These are phyloP conservation scores for Plenodomus biglobosus DNA, from an alignment of 2,329 filamentous ascomycete genomes.

Conservation along the genomic window DNA sequence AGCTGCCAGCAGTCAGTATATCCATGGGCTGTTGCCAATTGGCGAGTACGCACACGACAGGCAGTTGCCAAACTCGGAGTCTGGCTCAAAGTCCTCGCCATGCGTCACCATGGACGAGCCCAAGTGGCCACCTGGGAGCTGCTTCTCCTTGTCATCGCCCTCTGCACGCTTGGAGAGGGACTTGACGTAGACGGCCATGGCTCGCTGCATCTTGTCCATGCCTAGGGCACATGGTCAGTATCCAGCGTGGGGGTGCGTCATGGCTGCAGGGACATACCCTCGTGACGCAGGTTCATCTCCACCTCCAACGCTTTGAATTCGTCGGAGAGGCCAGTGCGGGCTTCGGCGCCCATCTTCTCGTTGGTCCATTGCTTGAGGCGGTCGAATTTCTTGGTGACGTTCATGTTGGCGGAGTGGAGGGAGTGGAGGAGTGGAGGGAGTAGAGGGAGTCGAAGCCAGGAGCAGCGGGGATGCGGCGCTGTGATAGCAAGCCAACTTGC, in stretches of 20 bases:
- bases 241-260: neutral
- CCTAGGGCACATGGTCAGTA: constrained; percentile 54
- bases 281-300: constrained; percentile 86
- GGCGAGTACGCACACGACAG: constrained; percentile 62
- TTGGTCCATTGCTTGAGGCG: constrained; percentile 97
- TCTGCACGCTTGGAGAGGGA: constrained; percentile 83
- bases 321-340: constrained; percentile 82
- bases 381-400: constrained; percentile 84
- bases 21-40: neutral
- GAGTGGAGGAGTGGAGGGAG: constrained; percentile 3
- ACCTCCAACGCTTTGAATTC: constrained; percentile 88
- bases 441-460: constrained; percentile 7
- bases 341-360: constrained; percentile 91
- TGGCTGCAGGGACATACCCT: constrained; percentile 61
- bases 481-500: constrained; percentile 14
- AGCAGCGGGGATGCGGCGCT: constrained; percentile 14
- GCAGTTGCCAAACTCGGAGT: constrained; percentile 89
- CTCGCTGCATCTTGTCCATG: constrained; percentile 85
- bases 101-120: constrained; percentile 85
- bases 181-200: constrained; percentile 84
- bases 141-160: constrained; percentile 85
- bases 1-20: constrained; percentile 49
- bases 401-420: constrained; percentile 48
- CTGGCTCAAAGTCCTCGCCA: constrained; percentile 87
- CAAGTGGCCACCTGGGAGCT: constrained; percentile 74